phyloP scores from a whole-genome alignment of 495 filamentous ascomycete species.

The Venustampulla echinocandica region DNA sequence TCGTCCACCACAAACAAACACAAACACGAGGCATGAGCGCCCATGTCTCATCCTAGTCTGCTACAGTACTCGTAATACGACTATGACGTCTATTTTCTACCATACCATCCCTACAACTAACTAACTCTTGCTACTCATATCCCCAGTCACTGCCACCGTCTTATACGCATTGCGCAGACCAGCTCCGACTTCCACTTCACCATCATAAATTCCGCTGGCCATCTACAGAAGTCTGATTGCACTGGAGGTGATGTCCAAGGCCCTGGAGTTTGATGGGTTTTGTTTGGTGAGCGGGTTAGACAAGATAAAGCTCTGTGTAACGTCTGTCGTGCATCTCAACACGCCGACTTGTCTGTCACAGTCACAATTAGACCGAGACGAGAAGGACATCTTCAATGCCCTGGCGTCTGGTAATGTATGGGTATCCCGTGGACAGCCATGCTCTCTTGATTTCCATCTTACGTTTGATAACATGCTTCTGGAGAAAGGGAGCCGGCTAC shows the following conservation, averaged over 20 bases:
- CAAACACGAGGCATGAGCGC: not conserved
- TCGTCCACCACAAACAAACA: not conserved
- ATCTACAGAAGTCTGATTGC: not conserved
- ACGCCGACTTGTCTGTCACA: too few species aligned
- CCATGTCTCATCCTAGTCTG: not conserved
- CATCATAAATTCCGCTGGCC: too few species aligned
- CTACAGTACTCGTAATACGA: too few species aligned
- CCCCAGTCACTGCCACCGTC: too few species aligned
- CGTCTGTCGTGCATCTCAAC: not conserved
- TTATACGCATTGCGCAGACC: too few species aligned
- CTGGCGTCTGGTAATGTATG: slow-evolving; percentile 15
- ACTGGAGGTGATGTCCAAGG: not conserved
- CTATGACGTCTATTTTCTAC: too few species aligned
- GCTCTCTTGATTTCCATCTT: slow-evolving; percentile 12
- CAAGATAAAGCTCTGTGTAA: slow-evolving; percentile 4
- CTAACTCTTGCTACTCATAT: too few species aligned
- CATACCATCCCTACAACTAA: too few species aligned
- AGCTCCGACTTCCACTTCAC: too few species aligned
- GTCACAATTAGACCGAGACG: not conserved
- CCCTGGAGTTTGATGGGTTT: not conserved
- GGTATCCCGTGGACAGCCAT: slow-evolving; percentile 8
- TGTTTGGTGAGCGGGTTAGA: not conserved
- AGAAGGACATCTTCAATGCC: not conserved
- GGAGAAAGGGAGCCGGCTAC: not conserved
- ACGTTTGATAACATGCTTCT: slow-evolving; percentile 8